Conservation (phyloP, 2,329 filamentous ascomycete genomes). For the Alternaria dauci region DNA sequence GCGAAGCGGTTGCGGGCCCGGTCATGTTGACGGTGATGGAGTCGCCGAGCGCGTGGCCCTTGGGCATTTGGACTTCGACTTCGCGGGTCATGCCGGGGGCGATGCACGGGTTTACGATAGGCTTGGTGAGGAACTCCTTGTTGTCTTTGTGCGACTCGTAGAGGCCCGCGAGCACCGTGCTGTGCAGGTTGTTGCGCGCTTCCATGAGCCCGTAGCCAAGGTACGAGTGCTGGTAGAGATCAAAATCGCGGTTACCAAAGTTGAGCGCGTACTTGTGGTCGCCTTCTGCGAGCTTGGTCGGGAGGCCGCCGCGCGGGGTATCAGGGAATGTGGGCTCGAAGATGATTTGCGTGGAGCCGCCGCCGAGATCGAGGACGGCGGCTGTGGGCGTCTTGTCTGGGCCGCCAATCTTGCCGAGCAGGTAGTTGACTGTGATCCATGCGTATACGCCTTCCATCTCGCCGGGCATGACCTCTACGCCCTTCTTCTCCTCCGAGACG, state of each 20-base stretch:
- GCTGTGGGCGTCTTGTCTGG: conserved; percentile 90
- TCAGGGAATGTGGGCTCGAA: conserved; percentile 94
- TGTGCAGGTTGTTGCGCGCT: conserved; percentile 86
- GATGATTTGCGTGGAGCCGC: conserved; percentile 97
- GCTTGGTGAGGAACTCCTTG: conserved; percentile 71
- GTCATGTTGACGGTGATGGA: conserved; percentile 82
- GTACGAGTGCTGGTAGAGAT: conserved; percentile 97
- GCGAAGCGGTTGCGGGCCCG: conserved; percentile 76
- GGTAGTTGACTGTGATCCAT: conserved; percentile 99
- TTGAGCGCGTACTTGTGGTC: conserved; percentile 95
- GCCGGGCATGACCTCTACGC: conserved; percentile 97
- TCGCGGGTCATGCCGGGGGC: conserved; percentile 78
- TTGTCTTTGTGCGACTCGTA: conserved; percentile 67
- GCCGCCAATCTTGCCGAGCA: conserved; percentile 95
- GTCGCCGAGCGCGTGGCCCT: conserved; percentile 70
- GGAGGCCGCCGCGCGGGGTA: conserved; percentile 77
- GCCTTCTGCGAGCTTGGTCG: conserved; percentile 82
- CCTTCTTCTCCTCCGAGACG: conserved; percentile 81
- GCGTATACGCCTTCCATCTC: conserved; percentile 97
- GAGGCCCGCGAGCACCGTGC: conserved; percentile 75
- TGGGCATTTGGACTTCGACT: conserved; percentile 75
- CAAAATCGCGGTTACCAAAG: conserved; percentile 90
- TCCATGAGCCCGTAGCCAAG: conserved; percentile 97
- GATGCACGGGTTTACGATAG: conserved; percentile 86
- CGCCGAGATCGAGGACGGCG: conserved; percentile 94